These are phyloP conservation scores for Simplicillium aogashimaense DNA, from an alignment of 2,329 filamentous ascomycete genomes.

Conservation along the genomic window DNA sequence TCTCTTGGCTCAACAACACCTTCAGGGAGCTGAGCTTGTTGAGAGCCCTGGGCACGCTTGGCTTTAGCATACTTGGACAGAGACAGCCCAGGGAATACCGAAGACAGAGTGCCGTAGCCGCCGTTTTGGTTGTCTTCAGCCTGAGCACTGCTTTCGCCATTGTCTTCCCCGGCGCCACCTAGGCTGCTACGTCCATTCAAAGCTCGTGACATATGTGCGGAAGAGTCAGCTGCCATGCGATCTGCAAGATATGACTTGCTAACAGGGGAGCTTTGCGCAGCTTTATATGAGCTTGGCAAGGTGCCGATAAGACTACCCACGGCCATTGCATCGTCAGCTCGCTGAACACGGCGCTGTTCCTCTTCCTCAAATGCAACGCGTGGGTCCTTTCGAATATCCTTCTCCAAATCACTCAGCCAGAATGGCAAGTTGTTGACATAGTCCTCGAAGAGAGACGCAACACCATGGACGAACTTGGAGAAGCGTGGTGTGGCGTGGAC, in stretches of 20 bases:
- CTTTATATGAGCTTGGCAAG: slow-evolving; percentile 39
- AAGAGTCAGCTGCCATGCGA: slow-evolving; percentile 37
- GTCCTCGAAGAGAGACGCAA: slow-evolving; percentile 87
- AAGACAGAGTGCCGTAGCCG: slow-evolving; percentile 50
- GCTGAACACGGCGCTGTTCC: slow-evolving; percentile 70
- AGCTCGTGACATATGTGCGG: slow-evolving; percentile 18
- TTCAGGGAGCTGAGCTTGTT: slow-evolving; percentile 56
- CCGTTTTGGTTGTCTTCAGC: slow-evolving; percentile 20
- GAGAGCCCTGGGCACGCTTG: slow-evolving; percentile 31
- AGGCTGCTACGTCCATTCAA: slow-evolving; percentile 15
- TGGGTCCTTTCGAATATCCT: slow-evolving; percentile 88
- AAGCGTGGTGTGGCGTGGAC: slow-evolving; percentile 85
- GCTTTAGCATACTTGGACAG: slow-evolving; percentile 64
- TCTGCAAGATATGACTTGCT: slow-evolving; percentile 56
- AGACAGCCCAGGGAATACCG: slow-evolving; percentile 74
- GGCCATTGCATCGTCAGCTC: slow-evolving; percentile 76
- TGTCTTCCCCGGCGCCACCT: slow-evolving; percentile 19
- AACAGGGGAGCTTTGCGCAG: slow-evolving; percentile 55
- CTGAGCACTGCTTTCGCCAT: slow-evolving; percentile 20
- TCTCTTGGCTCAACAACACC: slow-evolving; percentile 77
- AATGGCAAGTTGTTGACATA: slow-evolving; percentile 94
- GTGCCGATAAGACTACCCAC: slow-evolving; percentile 78
- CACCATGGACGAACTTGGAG: slow-evolving; percentile 93
- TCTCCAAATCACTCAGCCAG: slow-evolving; percentile 87
- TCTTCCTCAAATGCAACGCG: slow-evolving; percentile 86